Evolutionary conservation across 73 alveolate species (phyloP).

Genomic region (Paramecium primaurelia): DNA sequence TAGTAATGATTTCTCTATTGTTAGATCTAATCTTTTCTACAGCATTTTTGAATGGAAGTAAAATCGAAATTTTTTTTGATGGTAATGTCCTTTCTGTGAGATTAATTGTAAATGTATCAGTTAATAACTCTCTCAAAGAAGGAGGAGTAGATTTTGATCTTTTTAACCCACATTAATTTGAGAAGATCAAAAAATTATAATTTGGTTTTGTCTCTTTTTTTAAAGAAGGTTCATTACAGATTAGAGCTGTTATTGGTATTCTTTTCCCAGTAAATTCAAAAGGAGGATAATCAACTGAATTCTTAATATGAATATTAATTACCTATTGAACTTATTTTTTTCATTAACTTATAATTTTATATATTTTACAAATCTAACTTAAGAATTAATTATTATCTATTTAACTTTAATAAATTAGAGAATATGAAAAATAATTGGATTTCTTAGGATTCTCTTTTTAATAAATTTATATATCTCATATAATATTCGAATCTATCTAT

Average conservation of each 20-base stretch:
- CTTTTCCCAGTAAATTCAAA: background rate
- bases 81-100: background rate
- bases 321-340: background rate
- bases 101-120: background rate
- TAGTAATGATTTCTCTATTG: background rate
- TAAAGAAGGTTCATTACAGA: background rate
- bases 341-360: background rate
- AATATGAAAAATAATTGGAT: background rate
- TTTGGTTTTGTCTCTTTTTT: background rate
- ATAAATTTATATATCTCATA: background rate
- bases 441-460: background rate
- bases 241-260: background rate
- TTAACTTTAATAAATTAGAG: background rate
- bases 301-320: background rate
- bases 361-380: background rate
- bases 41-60: background rate
- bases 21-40: background rate
- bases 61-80: background rate
- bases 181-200: background rate
- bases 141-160: background rate
- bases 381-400: background rate
- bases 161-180: background rate
- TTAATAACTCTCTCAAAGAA: background rate
- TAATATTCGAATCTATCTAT: background rate
- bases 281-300: background rate